A percentile compares a stretch with the other conserved stretches of the same genome.
Conservation (phyloP, 2,329 filamentous ascomycete genomes). For the Byssoonygena ceratinophila region DNA sequence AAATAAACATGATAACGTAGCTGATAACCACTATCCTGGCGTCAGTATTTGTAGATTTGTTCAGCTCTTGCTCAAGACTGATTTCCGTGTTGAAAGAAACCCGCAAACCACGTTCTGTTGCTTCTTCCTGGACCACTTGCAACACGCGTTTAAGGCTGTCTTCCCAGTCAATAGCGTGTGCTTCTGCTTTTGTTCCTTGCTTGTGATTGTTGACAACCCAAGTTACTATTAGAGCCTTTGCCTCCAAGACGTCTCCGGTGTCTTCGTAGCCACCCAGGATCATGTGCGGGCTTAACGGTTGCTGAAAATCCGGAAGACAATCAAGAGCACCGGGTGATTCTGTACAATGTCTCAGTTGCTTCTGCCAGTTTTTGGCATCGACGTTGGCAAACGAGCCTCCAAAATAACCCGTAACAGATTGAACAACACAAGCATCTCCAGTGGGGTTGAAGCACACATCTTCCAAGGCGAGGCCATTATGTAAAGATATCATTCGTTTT, state of each 20-base stretch:
- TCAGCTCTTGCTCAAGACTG: conserved; percentile 87
- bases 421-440: conserved; percentile 78
- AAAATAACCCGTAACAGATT: conserved; percentile 87
- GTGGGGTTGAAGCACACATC: conserved; percentile 94
- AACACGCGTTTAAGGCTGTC: conserved; percentile 63
- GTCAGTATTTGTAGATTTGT: conserved; percentile 96
- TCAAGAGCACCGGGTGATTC: conserved; percentile 58
- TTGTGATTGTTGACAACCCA: conserved; percentile 88
- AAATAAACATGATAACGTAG: conserved; percentile 98
- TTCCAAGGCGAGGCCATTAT: conserved; percentile 58
- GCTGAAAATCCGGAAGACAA: conserved; percentile 79
- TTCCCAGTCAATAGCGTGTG: conserved; percentile 81
- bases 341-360: conserved; percentile 61
- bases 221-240: conserved; percentile 72
- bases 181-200: conserved; percentile 60
- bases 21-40: conserved; percentile 93
- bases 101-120: conserved; percentile 62
- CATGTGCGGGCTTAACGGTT: conserved; percentile 75
- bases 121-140: conserved; percentile 69
- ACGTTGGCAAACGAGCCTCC: conserved; percentile 54
- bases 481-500: conserved; percentile 56
- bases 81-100: conserved; percentile 93
- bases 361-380: conserved; percentile 58
- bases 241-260: conserved; percentile 54
- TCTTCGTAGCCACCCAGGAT: conserved; percentile 71